Percentiles rank a stretch among this genome's conserved stretches.
Evolutionary conservation across 306 rosid species (phyloP).

Genomic region (Cyamopsis tetragonoloba): DNA sequence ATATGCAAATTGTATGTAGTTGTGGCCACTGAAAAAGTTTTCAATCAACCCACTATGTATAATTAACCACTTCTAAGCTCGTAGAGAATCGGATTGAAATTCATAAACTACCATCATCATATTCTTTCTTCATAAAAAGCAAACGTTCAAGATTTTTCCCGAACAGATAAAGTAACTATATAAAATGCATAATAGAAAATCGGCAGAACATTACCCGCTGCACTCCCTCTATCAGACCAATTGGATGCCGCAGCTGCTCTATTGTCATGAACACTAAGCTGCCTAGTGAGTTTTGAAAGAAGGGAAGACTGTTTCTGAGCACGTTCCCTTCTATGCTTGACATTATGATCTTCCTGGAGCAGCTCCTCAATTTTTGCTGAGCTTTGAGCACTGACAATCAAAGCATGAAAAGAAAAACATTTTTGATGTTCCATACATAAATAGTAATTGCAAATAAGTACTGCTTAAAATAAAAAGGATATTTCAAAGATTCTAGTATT

Average conservation of each 20-base stretch:
- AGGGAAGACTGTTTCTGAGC: constrained; percentile 53
- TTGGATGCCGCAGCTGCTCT: constrained; percentile 44
- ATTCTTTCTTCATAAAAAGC: not conserved
- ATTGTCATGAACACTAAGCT: constrained; percentile 51
- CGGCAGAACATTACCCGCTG: constrained; percentile 36
- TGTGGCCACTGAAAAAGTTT: not conserved
- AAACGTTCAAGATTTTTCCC: constrained; percentile 2
- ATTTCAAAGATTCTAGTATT: constrained; percentile 11
- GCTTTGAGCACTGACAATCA: constrained; percentile 47
- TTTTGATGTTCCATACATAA: constrained; percentile 7
- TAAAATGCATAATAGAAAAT: not conserved
- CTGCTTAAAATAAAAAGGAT: not conserved
- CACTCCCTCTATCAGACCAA: constrained; percentile 45
- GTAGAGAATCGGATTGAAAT: not conserved
- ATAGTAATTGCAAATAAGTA: not conserved
- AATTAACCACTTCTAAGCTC: not conserved
- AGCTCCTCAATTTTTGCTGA: constrained; percentile 49
- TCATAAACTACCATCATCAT: not conserved
- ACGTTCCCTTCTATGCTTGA: constrained; percentile 47
- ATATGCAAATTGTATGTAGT: not conserved
- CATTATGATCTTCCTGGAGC: constrained; percentile 47
- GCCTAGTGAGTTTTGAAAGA: constrained; percentile 50
- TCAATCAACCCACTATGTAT: not conserved
- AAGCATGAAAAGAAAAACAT: not conserved
- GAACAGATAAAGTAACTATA: not conserved